These are phyloP conservation scores for Monosporascus sp. DNA, from an alignment of 2,329 filamentous ascomycete genomes.

Conservation along the genomic window DNA sequence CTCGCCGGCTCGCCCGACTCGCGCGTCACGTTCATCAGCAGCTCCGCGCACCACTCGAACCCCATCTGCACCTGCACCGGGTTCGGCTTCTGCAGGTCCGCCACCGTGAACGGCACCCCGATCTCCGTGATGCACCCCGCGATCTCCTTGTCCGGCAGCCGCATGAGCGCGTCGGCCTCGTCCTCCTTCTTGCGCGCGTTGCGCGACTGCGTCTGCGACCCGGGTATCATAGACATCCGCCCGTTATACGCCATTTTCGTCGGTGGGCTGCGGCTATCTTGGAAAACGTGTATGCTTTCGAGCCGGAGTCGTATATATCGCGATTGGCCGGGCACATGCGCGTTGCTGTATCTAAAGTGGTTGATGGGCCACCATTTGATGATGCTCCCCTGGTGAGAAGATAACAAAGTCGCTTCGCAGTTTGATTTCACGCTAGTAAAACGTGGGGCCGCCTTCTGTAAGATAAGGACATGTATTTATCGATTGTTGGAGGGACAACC, in stretches of 20 bases:
- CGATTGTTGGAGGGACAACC: background rate
- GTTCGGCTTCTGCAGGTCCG: conserved; percentile 90
- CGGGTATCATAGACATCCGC: conserved; percentile 56
- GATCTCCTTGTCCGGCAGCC: conserved; percentile 69
- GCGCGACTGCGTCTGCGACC: conserved; percentile 46
- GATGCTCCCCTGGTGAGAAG: no score
- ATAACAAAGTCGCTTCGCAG: no score
- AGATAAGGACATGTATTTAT: background rate
- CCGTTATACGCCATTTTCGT: conserved; percentile 52
- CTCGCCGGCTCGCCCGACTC: conserved; percentile 93
- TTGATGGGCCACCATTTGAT: no score
- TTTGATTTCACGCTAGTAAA: no score
- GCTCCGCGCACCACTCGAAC: conserved; percentile 94
- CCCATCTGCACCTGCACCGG: conserved; percentile 93
- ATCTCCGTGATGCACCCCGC: conserved; percentile 97
- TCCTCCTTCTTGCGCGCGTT: conserved; percentile 52
- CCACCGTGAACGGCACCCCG: conserved; percentile 79
- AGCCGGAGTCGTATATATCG: background rate
- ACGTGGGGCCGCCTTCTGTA: background rate
- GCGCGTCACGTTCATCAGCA: conserved; percentile 88
- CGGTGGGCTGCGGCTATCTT: background rate
- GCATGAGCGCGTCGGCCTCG: conserved; percentile 54
- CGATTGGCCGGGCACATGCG: no score
- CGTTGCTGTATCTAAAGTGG: no score
- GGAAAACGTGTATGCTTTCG: background rate